phyloP scores from a whole-genome alignment of 1,139 yeast genomes.

The Saccharomyces hybrid region DNA sequence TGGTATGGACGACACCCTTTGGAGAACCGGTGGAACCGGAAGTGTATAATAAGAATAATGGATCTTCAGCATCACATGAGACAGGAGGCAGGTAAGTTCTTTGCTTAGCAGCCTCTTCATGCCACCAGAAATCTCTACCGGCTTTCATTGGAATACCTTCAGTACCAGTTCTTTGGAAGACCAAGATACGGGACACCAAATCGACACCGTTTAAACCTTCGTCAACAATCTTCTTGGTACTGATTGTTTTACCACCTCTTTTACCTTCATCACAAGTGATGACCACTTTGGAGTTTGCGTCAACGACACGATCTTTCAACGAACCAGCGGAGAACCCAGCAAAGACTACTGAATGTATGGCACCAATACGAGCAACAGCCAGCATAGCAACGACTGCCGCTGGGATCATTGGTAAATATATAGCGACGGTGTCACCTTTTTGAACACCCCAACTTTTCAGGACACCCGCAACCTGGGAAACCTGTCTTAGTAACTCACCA shows the following conservation, averaged over 20 bases:
- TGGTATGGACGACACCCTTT: conserved; percentile 81
- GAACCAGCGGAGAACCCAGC: conserved; percentile 97
- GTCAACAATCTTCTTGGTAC: conserved; percentile 77
- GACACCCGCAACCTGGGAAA: conserved; percentile 82
- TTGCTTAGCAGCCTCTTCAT: conserved; percentile 72
- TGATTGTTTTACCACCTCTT: no score
- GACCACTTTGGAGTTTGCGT: conserved; percentile 54
- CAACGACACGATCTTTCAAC: conserved; percentile 78
- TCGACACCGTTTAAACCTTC: conserved; percentile 79
- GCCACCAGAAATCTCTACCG: conserved; percentile 94
- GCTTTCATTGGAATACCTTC: conserved; percentile 50
- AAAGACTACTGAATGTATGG: conserved; percentile 87
- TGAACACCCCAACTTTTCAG: conserved; percentile 77
- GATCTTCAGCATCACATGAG: no score
- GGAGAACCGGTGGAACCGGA: no score
- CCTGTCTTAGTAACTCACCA: conserved; percentile 80
- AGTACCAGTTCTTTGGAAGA: conserved; percentile 71
- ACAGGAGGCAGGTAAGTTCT: conserved; percentile 83
- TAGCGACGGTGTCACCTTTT: conserved; percentile 94
- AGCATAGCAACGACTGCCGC: conserved; percentile 91
- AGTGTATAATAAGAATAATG: no score
- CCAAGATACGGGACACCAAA: conserved; percentile 71
- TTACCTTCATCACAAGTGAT: no score
- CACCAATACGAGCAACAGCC: conserved; percentile 88
- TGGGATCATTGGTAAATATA: conserved; percentile 95